Conservation (phyloP, 495 filamentous ascomycete genomes). For the Daldinia loculata region DNA sequence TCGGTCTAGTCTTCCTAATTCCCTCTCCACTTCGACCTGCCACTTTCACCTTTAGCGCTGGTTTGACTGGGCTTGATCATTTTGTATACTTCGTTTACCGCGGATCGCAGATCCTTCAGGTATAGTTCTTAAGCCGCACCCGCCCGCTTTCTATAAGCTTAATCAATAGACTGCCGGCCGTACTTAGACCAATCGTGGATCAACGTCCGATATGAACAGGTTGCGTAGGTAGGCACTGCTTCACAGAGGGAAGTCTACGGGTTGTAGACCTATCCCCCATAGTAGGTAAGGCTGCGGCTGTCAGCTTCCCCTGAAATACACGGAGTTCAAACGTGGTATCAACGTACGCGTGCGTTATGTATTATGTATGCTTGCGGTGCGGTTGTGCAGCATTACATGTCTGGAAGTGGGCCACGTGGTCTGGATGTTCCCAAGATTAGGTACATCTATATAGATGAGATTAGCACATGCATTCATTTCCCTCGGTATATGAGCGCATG, state of each 20-base stretch:
- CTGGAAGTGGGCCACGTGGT: constrained; percentile 32
- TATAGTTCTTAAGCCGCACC: constrained; percentile 26
- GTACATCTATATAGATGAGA: background rate
- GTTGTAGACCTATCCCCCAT: background rate
- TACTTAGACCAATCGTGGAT: constrained; percentile 24
- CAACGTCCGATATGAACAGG: background rate
- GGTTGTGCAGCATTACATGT: background rate
- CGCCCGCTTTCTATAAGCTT: constrained; percentile 30
- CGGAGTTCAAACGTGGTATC: background rate
- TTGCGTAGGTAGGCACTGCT: background rate
- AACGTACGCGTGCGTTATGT: background rate
- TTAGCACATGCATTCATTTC: constrained; percentile 5
- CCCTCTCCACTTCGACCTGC: constrained; percentile 12
- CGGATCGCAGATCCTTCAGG: constrained; percentile 5
- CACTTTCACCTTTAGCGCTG: background rate
- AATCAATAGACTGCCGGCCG: constrained; percentile 19
- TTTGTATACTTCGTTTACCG: constrained; percentile 7
- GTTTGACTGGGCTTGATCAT: background rate
- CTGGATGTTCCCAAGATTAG: constrained; percentile 13
- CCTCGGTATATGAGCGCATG: background rate
- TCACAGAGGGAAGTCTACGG: background rate
- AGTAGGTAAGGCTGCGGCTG: constrained; percentile 13
- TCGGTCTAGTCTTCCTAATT: constrained; percentile 16
- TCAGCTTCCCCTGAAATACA: constrained; percentile 11
- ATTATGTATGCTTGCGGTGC: background rate